Evolutionary conservation across 768 basidiomycete species (phyloP).

Genomic region (Rubroboletus satanas): DNA sequence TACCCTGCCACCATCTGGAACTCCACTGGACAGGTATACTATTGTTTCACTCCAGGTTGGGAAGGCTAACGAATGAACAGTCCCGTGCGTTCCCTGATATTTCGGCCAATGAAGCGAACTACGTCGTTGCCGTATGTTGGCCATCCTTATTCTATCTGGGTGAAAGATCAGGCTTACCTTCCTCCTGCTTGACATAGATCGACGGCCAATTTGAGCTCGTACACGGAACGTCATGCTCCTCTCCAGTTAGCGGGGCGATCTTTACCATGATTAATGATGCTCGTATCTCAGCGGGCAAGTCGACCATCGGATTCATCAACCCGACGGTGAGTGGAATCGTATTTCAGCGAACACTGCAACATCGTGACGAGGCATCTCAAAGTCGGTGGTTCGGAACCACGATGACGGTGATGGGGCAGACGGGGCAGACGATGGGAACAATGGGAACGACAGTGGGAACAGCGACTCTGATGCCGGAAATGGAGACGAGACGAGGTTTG

Average conservation of each 20-base stretch:
- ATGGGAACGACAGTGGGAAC: too few species aligned
- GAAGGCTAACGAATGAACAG: constrained; percentile 31
- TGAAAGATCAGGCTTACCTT: background rate
- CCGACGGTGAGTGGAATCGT: constrained; percentile 38
- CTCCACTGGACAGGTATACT: constrained; percentile 19
- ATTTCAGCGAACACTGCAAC: constrained; percentile 1
- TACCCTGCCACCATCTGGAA: constrained; percentile 26
- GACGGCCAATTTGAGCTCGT: constrained; percentile 34
- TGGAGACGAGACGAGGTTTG: too few species aligned
- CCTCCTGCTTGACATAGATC: constrained; percentile 20
- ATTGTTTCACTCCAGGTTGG: constrained; percentile 16
- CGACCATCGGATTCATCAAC: constrained; percentile 42
- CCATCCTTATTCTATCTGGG: background rate
- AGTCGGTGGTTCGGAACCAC: too few species aligned
- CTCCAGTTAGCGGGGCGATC: constrained; percentile 30
- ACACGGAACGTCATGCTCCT: constrained; percentile 33
- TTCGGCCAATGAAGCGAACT: constrained; percentile 35
- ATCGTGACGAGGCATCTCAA: background rate
- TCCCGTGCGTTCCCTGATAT: constrained; percentile 38
- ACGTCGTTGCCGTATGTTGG: constrained; percentile 18
- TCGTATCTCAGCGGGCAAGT: constrained; percentile 32
- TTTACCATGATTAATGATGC: constrained; percentile 38
- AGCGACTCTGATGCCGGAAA: too few species aligned
- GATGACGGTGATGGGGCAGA: too few species aligned
- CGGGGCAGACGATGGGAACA: too few species aligned